Evolutionary conservation across 768 basidiomycete genomes (phyloP), one percentile per base, ranked within the genome.

Genomic region (Amanita pallidorosea): DNA sequence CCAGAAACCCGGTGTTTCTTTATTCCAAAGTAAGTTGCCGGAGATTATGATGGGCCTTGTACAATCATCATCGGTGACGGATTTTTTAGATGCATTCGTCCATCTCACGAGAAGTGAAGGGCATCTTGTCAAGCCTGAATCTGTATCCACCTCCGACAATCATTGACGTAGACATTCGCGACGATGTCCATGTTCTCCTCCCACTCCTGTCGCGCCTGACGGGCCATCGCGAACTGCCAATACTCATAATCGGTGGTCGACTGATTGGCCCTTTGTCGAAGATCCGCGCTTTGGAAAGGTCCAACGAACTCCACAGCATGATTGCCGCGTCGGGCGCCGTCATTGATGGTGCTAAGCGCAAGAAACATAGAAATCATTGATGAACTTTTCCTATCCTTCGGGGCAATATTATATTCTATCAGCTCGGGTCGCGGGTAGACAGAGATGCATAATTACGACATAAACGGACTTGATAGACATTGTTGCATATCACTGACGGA

Each of bases 161-260:
- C 45, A 75, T 90, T 38, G 83, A 87, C 36, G 74, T 86, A 18
- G 87, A 90, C 59, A 64, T 78, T 47, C 80, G 88, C 54, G 82
- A 81, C 53, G 88, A 91, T 60, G 76, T 75, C 4, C 68, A 73
- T 0, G 78, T 87, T 22, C 68, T 91, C 20, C 62, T 64, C 4
- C 80, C 84, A 1, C 68, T 89, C 22, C 70, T 90, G 41, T 58
- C 61, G 11, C 81, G 88, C 0, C 68, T 90, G 35, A 85, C 85
- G 0, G 65, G 64, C 13, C 60, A 70, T 3, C 54, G 68, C 1
- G 73, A 78, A 13, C 67, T 89, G 6, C 85, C 88, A 13, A 61
- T 88, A 27, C 72, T 90, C 4, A 69, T 91, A 47, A 63, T 91
- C 41, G 82, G 80, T 15, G 88, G 88, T 33, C 69, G 71, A 43